Base-by-base conservation (phyloP, 2,329 filamentous ascomycete genomes). In the Fusarium equiseti region DNA sequence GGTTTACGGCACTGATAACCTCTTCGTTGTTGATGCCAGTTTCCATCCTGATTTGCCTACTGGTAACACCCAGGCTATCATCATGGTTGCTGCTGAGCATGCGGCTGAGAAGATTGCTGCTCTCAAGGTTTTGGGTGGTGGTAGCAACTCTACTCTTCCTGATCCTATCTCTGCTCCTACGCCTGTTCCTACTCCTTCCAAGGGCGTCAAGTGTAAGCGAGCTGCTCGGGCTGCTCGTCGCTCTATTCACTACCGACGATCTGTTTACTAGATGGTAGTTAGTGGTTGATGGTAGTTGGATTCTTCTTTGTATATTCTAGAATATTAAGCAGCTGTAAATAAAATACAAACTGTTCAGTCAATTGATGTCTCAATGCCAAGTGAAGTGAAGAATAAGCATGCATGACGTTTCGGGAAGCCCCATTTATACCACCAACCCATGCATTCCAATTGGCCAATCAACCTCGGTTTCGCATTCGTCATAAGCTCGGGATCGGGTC, bases 21-120 rank as follows among this genome's bases (percentile, higher is more conserved):
- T 89, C 49, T 89, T 88, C 73, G 85, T 90, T 15, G 86, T 90
- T 5, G 89, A 90, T 66, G 88, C 86, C 0, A 85, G 85, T 24
- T 88, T 91, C 68, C 89, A 90, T 79, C 89, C 89, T 0, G 89
- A 77, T 45, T 20, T 76, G 38, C 74, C 74, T 4, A 76, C 74
- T 1, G 74, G 74, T 7, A 76, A 76, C 68, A 76, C 74, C 2
- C 74, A 76, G 63, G 65, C 74, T 5, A 76, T 76, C 45, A 76
- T 76, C 50, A 76, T 76, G 74, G 68, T 76, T 9, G 72, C 70
- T 3, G 74, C 74, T 1, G 74, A 76, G 60, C 74, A 76, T 38
- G 74, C 74, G 2, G 74, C 74, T 2, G 51, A 72, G 60, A 76
- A 76, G 74, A 76, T 76, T 49, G 63, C 58, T 0, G 66, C 66